A percentile compares a stretch with the other conserved stretches of the same genome.
phyloP scores from a whole-genome alignment of 805 yeast species.

The Metschnikowia kofuensis region DNA sequence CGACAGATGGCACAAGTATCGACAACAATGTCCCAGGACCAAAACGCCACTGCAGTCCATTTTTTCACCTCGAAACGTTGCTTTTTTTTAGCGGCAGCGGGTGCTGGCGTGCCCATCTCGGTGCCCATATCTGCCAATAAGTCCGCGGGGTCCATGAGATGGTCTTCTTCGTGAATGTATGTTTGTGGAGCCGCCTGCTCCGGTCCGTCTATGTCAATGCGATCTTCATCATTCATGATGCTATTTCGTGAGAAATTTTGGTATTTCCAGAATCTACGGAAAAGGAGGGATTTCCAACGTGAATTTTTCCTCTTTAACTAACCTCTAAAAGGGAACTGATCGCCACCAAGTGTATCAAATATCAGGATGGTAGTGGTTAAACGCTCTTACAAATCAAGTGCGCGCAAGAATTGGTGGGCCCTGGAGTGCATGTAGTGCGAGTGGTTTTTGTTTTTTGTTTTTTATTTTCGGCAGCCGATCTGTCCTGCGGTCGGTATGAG shows the following conservation, averaged over 20 bases:
- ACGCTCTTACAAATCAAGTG: neutral
- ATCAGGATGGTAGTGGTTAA: neutral
- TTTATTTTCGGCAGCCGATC: too few relatives aligned
- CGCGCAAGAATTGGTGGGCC: neutral
- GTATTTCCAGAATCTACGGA: too few relatives aligned
- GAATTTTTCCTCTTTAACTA: neutral
- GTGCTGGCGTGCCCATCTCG: constrained; percentile 13
- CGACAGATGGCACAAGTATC: constrained; percentile 98
- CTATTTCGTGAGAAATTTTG: neutral
- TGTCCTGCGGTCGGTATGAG: too few relatives aligned
- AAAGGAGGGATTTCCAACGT: neutral
- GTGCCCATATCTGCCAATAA: constrained; percentile 4
- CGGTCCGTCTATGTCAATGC: constrained; percentile 12
- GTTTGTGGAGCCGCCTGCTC: neutral
- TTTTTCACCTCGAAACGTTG: constrained; percentile 89
- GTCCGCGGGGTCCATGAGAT: constrained; percentile 7
- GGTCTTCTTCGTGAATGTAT: neutral
- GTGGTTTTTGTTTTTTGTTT: too few relatives aligned
- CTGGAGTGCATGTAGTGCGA: too few relatives aligned
- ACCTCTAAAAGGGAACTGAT: too few relatives aligned
- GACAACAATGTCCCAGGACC: constrained; percentile 96
- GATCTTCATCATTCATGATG: constrained; percentile 14
- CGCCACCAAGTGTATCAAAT: too few relatives aligned
- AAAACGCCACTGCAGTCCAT: constrained; percentile 99
- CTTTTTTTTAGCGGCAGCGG: constrained; percentile 35